Base-by-base conservation (phyloP, 768 basidiomycete species). In the Mycena polygramma region DNA sequence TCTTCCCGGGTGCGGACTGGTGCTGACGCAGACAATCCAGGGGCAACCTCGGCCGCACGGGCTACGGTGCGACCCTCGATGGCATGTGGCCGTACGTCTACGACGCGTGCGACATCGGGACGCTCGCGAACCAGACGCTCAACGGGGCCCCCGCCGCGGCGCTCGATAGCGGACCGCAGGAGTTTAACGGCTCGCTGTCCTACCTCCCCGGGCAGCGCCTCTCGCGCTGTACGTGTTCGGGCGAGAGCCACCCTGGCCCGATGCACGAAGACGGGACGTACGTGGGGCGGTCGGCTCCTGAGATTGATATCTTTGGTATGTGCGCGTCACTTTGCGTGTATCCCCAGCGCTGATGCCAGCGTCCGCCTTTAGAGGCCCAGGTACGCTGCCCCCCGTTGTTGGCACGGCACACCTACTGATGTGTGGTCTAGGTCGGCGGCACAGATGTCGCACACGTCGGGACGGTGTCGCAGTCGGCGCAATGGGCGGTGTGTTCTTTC, bases 91-190 rank as follows among this genome's bases (percentile, higher is more conserved):
- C 91, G 35, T 92, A 90, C 75, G 86, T 85, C 7, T 92, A 92
- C 73, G 89, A 92, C 68, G 77, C 89, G 7, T 95, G 94, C 77
- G 94, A 95, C 77, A 86, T 93, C 17, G 94, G 94, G 7, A 95
- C 94, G 3, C 81, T 92, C 1, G 83, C 88, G 13, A 95, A 95
- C 79, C 96, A 97, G 79, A 88, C 91, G 15, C 79, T 68, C 58
- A 65, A 89, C 71, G 88, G 91, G 57, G 92, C 89, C 15, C 78
- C 78, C 4, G 60, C 55, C 20, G 86, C 37, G 15, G 92, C 92
- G 14, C 68, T 82, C 4, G 84, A 85, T 20, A 85, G 88, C 10
- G 85, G 61, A 51, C 74, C 78, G 39, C 78, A 79, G 22, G 84
- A 84, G 26, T 85, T 86, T 19, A 78, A 87, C 62, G 78, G 82